phyloP scores from a whole-genome alignment of 2,329 filamentous ascomycete species.

The Gyromitra esculenta region DNA sequence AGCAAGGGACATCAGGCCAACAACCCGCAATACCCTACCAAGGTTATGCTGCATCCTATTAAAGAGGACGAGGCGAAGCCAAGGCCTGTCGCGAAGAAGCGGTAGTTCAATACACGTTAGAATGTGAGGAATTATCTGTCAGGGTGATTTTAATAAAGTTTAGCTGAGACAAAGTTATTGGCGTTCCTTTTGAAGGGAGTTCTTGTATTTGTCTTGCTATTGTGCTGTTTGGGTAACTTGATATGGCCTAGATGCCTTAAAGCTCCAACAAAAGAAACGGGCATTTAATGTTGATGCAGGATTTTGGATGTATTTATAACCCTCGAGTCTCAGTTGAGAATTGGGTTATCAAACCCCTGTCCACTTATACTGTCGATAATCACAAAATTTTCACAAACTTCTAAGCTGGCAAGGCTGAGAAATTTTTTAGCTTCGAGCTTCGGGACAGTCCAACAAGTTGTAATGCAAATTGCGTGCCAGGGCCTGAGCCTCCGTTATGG shows the following conservation, averaged over 20 bases:
- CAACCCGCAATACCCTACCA: conserved; percentile 76
- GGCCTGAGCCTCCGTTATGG: neutral
- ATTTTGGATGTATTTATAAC: conserved; percentile 24
- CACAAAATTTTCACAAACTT: neutral
- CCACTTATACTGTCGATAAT: neutral
- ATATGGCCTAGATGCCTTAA: neutral
- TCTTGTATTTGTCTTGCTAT: conserved; percentile 27
- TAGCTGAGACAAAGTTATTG: conserved; percentile 23
- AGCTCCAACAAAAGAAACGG: conserved; percentile 1
- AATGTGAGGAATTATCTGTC: conserved; percentile 6
- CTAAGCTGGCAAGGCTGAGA: neutral
- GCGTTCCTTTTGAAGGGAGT: conserved; percentile 36
- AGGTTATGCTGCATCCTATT: conserved; percentile 86
- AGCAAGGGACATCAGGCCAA: conserved; percentile 93
- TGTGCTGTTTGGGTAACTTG: conserved; percentile 3
- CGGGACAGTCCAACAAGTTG: neutral
- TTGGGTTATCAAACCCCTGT: neutral
- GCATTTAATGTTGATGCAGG: conserved; percentile 9
- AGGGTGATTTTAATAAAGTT: conserved; percentile 15
- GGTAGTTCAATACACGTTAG: conserved; percentile 38
- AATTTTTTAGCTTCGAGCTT: neutral
- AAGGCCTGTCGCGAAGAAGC: conserved; percentile 59
- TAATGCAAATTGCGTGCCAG: neutral
- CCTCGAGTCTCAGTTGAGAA: neutral
- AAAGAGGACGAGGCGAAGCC: conserved; percentile 72